Percentiles rank a stretch among this genome's conserved stretches.
These are phyloP conservation scores for Sicyos edulis DNA, from an alignment of 306 rosid species.

Conservation along the genomic window DNA sequence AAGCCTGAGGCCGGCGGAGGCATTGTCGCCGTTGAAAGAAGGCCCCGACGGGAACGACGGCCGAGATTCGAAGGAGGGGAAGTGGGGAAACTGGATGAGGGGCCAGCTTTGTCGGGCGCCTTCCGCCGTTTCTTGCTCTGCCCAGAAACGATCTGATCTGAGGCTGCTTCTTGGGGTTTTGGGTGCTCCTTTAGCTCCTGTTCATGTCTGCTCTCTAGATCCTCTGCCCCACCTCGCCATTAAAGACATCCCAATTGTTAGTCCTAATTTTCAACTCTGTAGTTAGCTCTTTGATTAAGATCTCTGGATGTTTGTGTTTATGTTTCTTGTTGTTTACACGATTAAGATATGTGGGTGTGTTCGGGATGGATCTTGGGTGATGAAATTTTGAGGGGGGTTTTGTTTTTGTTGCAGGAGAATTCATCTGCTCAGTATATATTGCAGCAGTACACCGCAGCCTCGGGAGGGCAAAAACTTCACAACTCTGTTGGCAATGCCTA, in stretches of 20 bases:
- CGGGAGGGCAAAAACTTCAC: conserved; percentile 91
- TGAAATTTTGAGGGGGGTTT: not conserved
- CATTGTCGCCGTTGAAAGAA: conserved; percentile 88
- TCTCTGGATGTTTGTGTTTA: not conserved
- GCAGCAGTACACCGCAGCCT: conserved; percentile 94
- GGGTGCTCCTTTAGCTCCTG: conserved; percentile 94
- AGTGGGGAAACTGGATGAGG: conserved; percentile 92
- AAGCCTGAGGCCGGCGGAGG: conserved; percentile 69
- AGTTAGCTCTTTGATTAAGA: not conserved
- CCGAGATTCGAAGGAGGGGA: conserved; percentile 57
- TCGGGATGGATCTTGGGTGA: not conserved
- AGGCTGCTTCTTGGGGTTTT: conserved; percentile 82
- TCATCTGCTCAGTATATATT: conserved; percentile 96
- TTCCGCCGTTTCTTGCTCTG: conserved; percentile 50
- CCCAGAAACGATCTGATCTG: conserved; percentile 81
- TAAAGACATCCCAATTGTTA: conserved; percentile 94
- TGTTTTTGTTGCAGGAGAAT: conserved; percentile 53
- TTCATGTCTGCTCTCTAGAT: conserved; percentile 76
- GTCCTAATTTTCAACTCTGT: conserved; percentile 16
- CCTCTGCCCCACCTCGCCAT: conserved; percentile 89
- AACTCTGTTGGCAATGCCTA: conserved; percentile 71
- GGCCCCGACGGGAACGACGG: conserved; percentile 85
- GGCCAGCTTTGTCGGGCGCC: conserved; percentile 72
- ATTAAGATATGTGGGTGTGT: not conserved
- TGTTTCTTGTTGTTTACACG: not conserved